These are phyloP conservation scores for Vaccinium corymbosum DNA, from an alignment of 148 eudicot species.

Conservation along the genomic window DNA sequence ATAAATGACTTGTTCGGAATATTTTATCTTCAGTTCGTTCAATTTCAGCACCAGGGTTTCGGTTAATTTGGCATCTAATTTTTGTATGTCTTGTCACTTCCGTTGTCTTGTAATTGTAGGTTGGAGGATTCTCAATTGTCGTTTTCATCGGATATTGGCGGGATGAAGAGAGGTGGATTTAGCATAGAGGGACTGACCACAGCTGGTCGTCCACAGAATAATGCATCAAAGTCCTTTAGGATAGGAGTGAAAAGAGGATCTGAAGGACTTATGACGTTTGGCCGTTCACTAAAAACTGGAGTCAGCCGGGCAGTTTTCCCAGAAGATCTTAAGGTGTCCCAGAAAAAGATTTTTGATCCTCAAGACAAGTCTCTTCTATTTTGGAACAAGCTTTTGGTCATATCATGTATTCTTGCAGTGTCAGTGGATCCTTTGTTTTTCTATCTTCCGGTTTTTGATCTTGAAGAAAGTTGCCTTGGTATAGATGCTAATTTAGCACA, in stretches of 20 bases:
- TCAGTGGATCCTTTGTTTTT: conserved; percentile 61
- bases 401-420: conserved; percentile 50
- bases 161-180: conserved; percentile 36
- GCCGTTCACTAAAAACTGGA: conserved; percentile 42
- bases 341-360: conserved; percentile 56
- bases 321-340: conserved; percentile 56
- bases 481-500: conserved; percentile 38
- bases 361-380: conserved; percentile 58
- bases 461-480: conserved; percentile 41
- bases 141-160: conserved; percentile 35
- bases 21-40: neutral
- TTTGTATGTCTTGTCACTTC: neutral
- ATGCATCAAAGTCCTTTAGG: conserved; percentile 39
- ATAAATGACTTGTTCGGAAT: neutral
- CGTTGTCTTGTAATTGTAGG: conserved; percentile 12
- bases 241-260: conserved; percentile 45
- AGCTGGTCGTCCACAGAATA: conserved; percentile 18
- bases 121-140: conserved; percentile 33
- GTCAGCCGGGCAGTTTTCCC: conserved; percentile 52
- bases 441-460: conserved; percentile 47
- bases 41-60: neutral
- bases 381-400: conserved; percentile 53
- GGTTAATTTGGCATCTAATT: conserved; percentile 12
- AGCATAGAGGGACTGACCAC: conserved; percentile 33
- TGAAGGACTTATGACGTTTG: conserved; percentile 45